A percentile compares a stretch with the other conserved stretches of the same genome.
These are phyloP conservation scores for Byssochlamys sp. DNA, from an alignment of 2,329 filamentous ascomycete species.

Conservation along the genomic window DNA sequence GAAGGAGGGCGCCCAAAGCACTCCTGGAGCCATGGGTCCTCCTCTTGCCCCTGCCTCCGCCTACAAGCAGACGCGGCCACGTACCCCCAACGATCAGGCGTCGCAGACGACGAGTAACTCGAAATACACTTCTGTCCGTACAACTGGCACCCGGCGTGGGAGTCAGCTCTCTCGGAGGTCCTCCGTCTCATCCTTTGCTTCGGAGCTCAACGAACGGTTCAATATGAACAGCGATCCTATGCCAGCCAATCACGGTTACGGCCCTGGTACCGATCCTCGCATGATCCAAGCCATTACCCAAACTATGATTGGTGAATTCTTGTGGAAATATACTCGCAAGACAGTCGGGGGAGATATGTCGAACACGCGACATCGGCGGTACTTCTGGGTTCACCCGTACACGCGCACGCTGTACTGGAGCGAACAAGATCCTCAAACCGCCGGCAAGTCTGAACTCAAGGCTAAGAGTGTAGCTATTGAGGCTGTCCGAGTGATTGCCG, in stretches of 20 bases:
- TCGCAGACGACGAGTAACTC: conserved; percentile 27
- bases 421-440: conserved; percentile 71
- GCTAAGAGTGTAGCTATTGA: conserved; percentile 90
- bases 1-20: conserved; percentile 40
- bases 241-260: conserved; percentile 50
- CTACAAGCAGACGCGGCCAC: conserved; percentile 48
- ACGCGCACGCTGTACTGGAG: conserved; percentile 96
- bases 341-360: conserved; percentile 82
- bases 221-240: conserved; percentile 53
- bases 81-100: conserved; percentile 50
- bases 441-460: conserved; percentile 65
- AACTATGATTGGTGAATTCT: conserved; percentile 97
- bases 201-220: conserved; percentile 85
- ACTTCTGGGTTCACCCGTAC: conserved; percentile 99
- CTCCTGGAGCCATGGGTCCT: conserved; percentile 61
- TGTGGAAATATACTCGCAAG: conserved; percentile 98
- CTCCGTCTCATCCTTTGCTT: conserved; percentile 89
- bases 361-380: conserved; percentile 78
- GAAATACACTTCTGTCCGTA: neutral
- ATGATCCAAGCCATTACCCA: conserved; percentile 99
- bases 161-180: conserved; percentile 56
- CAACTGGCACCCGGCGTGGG: conserved; percentile 14
- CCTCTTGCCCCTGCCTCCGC: conserved; percentile 75
- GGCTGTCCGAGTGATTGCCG: conserved; percentile 78
- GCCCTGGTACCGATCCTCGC: conserved; percentile 72